Evolutionary conservation across 345 rosid species (phyloP), one percentile per base, ranked within the genome.

Genomic region (Streptanthus diversifolius): DNA sequence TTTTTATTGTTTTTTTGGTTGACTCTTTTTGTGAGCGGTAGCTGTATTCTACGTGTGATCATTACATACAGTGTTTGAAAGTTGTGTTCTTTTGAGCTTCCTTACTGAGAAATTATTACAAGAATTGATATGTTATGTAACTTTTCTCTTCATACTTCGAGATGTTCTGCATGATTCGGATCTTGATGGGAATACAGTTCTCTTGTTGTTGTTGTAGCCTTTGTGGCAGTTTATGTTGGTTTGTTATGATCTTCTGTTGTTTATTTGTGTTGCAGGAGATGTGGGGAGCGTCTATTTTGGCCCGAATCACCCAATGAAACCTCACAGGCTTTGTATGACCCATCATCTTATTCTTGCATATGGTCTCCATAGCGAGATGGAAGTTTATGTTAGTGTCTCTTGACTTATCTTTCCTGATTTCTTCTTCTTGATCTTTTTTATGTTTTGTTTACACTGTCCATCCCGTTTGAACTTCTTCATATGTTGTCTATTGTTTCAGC

Each of bases 231-330:
- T 37, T 53, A 9, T 43, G 17, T 6, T n/a, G 18, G 21, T 25
- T 47, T 69, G 7, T 61, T 41, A 49, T 78, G 24, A 9, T 17
- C 4, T 73, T 32, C 10, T 49, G 54, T 81, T 29, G 5, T 30
- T 30, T 30, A 3, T 25, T 49, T 15, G 66, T 47, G 52, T 39
- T 67, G 79, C 87, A 95, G 98, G 99, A 59, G 97, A 95, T 51
- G 99, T 87, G 66, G 99, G 98, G 22, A 88, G 79, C 9, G 98
- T 95, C 17, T 95, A 88, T 78, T 95, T 95, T 81, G 97, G 98
- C 11, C 97, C 98, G 0, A 87, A 95, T 74, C 99, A 95, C 82
- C 99, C 98, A 1, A 92, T 92, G 99, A 90, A 92, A 71, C 99
- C 98, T 1, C 98, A 95, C 77, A 80, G 99, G 76, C 92, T 90